Evolutionary conservation across 306 rosid species (phyloP), one percentile per base, ranked within the genome.

Genomic region (Acacia melanoxylon): DNA sequence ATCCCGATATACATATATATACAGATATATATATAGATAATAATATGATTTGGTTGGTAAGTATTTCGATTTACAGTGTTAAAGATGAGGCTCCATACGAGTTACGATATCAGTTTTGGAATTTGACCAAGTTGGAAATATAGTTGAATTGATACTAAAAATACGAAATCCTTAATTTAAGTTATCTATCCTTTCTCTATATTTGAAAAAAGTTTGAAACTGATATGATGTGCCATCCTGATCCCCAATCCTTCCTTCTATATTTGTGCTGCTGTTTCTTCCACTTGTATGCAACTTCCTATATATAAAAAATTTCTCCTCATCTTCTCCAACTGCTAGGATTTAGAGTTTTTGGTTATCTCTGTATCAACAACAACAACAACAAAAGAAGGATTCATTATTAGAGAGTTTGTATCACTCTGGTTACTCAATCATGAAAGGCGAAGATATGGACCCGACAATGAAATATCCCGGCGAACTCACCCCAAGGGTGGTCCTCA

Each of bases 381-480:
- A 51, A 49, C 6, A n/a, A 10, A 58, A 10, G 65, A n/a, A 58
- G 29, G 3, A 58, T 37, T 37, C 41, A n/a, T 58, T 56, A 6
- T 58, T 58, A 8, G 31, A 22, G 29, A 37, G 14, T 14, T 58
- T 58, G 54, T 19, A 51, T 16, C 45, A 11, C 29, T 44, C 65
- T 25, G 41, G 41, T 12, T 24, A 8, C 81, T 62, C 13, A 37
- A 37, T 46, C 31, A 61, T 49, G 44, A 13, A 4, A 29, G 45
- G 8, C 8, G 8, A 35, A n/a, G 22, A 13, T 73, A 66, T 82
- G 78, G 81, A 79, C 1, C 62, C 41, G 66, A 56, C 84, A 65
- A 1, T n/a, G 24, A 65, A 72, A 72, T 91, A 94, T 72, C 92
- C 96, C 0, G 96, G 92, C 0, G 79, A 86, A 33, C 89, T 89